A percentile compares a stretch with the other conserved stretches of the same genome.
Conservation (phyloP, 345 rosid genomes). For the Citrus cavaleriei region DNA sequence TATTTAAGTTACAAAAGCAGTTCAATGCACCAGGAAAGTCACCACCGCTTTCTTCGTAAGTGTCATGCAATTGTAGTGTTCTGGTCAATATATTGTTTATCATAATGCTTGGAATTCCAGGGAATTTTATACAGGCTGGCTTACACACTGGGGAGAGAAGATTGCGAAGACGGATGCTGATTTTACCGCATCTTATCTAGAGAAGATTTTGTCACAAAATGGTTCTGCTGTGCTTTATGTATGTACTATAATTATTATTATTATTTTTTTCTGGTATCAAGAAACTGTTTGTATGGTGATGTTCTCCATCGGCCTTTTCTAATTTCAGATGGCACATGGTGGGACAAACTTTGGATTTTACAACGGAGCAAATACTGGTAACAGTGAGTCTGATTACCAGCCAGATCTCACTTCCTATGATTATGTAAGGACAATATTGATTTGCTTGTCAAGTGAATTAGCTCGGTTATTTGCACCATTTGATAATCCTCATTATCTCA, state of each 20-base stretch:
- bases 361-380: constrained; percentile 87
- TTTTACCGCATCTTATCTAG: constrained; percentile 63
- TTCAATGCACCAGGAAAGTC: constrained; percentile 91
- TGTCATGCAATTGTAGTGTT: constrained; percentile 6
- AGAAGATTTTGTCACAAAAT: constrained; percentile 66
- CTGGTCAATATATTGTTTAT: constrained; percentile 8
- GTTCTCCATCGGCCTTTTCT: not conserved
- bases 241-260: constrained; percentile 13
- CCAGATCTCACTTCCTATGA: constrained; percentile 96
- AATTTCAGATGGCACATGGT: constrained; percentile 90
- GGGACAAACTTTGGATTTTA: constrained; percentile 98
- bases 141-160: constrained; percentile 96
- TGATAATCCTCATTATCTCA: constrained; percentile 25
- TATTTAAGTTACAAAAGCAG: constrained; percentile 77
- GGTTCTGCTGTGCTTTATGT: constrained; percentile 97
- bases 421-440: constrained; percentile 46
- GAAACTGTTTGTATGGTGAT: constrained; percentile 2
- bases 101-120: constrained; percentile 34
- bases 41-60: constrained; percentile 90
- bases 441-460: not conserved
- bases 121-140: constrained; percentile 98
- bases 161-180: constrained; percentile 60
- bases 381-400: constrained; percentile 60
- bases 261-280: not conserved
- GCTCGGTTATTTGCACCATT: constrained; percentile 3